Conservation (phyloP, 148 eudicot genomes). For the Rhododendron simsii region DNA sequence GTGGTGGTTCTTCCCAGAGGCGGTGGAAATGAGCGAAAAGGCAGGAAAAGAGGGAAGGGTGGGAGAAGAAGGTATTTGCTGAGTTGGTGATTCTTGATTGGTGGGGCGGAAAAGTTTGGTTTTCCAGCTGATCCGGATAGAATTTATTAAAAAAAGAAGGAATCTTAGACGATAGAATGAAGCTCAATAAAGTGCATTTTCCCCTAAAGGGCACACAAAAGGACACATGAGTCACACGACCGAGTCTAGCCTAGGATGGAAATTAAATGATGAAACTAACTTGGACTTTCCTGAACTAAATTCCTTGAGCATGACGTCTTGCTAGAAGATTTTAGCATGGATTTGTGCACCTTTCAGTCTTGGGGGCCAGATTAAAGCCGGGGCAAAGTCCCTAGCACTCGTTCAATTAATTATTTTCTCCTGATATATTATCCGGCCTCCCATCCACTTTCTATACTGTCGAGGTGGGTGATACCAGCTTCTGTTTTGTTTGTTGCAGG, state of each 20-base stretch:
- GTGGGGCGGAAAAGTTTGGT: too few relatives aligned
- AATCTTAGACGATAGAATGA: neutral
- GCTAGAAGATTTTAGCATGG: neutral
- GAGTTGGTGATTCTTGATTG: too few relatives aligned
- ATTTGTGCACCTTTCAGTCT: neutral
- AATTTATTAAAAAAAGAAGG: too few relatives aligned
- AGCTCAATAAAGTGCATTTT: neutral
- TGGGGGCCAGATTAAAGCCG: neutral
- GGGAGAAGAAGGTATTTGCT: too few relatives aligned
- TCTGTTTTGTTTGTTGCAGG: constrained; percentile 21
- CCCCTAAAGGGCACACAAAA: neutral
- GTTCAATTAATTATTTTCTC: neutral
- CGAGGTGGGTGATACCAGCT: neutral
- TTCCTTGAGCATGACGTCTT: neutral
- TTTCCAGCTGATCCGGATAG: too few relatives aligned
- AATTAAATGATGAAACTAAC: neutral
- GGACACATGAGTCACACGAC: neutral
- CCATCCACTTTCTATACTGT: neutral
- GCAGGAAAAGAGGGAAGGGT: too few relatives aligned
- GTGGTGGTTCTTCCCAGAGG: too few relatives aligned
- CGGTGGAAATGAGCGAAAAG: too few relatives aligned
- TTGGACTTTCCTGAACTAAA: neutral
- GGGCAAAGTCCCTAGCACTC: neutral
- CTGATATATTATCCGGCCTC: neutral
- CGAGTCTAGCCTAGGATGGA: neutral